Evolutionary conservation across 75 land plant species (phyloP).

Genomic region (Cupressus sempervirens): DNA sequence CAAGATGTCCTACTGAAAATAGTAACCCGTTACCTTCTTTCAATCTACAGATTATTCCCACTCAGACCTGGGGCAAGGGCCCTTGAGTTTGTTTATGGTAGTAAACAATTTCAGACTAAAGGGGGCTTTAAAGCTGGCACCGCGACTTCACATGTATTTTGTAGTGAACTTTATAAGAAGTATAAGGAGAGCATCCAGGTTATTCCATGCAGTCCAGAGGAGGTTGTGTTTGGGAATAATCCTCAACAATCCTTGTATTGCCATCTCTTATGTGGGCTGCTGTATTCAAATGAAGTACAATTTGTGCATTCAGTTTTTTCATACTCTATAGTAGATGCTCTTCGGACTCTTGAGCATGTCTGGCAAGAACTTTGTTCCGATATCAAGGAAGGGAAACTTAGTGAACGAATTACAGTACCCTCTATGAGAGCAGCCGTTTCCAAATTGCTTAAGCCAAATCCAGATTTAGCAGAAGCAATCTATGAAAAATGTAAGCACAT

Average conservation of each 20-base stretch:
- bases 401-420: constrained; percentile 24
- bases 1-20: not conserved
- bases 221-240: constrained; percentile 46
- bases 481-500: constrained; percentile 26
- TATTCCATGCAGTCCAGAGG: constrained; percentile 54
- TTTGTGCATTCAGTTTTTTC: constrained; percentile 56
- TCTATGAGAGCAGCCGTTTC: constrained; percentile 31
- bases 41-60: constrained; percentile 39
- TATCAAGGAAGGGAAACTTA: constrained; percentile 36
- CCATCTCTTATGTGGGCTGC: constrained; percentile 56
- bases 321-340: constrained; percentile 57
- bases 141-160: constrained; percentile 48
- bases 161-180: constrained; percentile 31
- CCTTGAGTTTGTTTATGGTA: constrained; percentile 33
- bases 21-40: not conserved
- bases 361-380: constrained; percentile 53
- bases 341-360: constrained; percentile 35
- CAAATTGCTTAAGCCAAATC: constrained; percentile 29
- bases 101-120: constrained; percentile 24
- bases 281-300: constrained; percentile 35
- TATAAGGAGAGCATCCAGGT: constrained; percentile 25
- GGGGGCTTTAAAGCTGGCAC: constrained; percentile 35
- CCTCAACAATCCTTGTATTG: constrained; percentile 54
- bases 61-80: constrained; percentile 35
- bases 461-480: constrained; percentile 28